Evolutionary conservation across 2,329 filamentous ascomycete species (phyloP).

Genomic region (Allantophomopsis lycopodina): DNA sequence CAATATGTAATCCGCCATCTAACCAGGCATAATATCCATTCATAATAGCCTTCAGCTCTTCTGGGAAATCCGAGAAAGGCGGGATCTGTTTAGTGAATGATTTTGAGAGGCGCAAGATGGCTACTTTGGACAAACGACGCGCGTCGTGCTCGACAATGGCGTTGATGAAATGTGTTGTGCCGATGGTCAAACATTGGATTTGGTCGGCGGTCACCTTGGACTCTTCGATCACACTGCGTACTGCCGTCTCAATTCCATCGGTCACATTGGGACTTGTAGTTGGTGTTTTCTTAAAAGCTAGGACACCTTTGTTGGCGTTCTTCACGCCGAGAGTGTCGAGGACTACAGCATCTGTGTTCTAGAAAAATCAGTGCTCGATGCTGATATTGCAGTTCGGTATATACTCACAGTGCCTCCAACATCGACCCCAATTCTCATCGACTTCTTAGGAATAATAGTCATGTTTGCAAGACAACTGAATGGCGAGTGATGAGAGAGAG

Average conservation of each 20-base stretch:
- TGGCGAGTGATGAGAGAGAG: no score
- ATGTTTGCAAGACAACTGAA: not conserved
- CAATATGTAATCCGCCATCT: constrained; percentile 25
- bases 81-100: constrained; percentile 32
- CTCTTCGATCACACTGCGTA: constrained; percentile 8
- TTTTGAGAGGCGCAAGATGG: constrained; percentile 33
- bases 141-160: constrained; percentile 34
- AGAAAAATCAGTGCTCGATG: constrained; percentile 3
- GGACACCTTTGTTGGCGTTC: constrained; percentile 14
- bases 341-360: constrained; percentile 14
- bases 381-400: constrained; percentile 11
- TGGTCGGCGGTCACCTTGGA: constrained; percentile 5
- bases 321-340: constrained; percentile 10
- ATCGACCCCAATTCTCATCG: constrained; percentile 18
- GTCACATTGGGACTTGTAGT: constrained; percentile 19
- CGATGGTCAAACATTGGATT: constrained; percentile 11
- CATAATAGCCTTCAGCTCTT: constrained; percentile 27
- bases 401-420: constrained; percentile 19
- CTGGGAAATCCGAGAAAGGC: constrained; percentile 33
- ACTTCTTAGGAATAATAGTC: not conserved
- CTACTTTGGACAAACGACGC: constrained; percentile 32
- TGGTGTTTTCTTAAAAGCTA: constrained; percentile 11
- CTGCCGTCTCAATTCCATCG: constrained; percentile 10
- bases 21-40: constrained; percentile 30
- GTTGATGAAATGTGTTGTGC: constrained; percentile 34